These are phyloP conservation scores for Lactarius psammicola DNA, from an alignment of 768 basidiomycete species.

Conservation along the genomic window DNA sequence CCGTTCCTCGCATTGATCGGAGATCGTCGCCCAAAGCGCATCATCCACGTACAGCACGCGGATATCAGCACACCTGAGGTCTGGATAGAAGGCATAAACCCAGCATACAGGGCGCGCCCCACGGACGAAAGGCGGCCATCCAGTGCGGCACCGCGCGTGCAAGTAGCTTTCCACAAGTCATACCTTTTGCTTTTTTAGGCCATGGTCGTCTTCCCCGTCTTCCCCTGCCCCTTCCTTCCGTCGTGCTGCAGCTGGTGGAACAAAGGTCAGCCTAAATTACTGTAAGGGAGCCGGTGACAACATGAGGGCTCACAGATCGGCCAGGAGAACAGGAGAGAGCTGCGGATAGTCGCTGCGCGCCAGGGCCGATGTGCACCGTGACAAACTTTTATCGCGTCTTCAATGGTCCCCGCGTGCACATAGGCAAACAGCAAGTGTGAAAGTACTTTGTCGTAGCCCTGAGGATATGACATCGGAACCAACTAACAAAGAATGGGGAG, in stretches of 20 bases:
- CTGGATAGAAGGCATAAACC: slow-evolving; percentile 70
- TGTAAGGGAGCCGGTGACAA: slow-evolving; percentile 5
- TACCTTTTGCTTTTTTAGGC: slow-evolving; percentile 64
- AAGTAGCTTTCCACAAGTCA: slow-evolving; percentile 87
- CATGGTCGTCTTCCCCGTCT: slow-evolving; percentile 43
- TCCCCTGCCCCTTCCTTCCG: slow-evolving; percentile 49
- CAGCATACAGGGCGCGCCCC: slow-evolving; percentile 84
- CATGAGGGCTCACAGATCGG: too few species aligned
- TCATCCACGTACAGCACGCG: slow-evolving; percentile 89
- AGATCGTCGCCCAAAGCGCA: slow-evolving; percentile 88
- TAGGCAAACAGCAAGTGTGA: slow-evolving; percentile 76
- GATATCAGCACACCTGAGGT: slow-evolving; percentile 65
- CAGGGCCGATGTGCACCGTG: slow-evolving; percentile 71
- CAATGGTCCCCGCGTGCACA: slow-evolving; percentile 80
- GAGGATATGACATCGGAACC: background rate
- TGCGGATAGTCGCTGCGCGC: too few species aligned
- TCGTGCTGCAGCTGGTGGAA: slow-evolving; percentile 48
- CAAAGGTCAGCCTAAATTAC: background rate
- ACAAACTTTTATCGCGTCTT: slow-evolving; percentile 81
- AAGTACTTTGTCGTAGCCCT: slow-evolving; percentile 82
- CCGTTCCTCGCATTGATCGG: slow-evolving; percentile 77
- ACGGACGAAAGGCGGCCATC: slow-evolving; percentile 55
- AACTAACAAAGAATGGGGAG: background rate
- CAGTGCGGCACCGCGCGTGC: slow-evolving; percentile 71
- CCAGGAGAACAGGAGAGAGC: too few species aligned